Conservation (phyloP, 129 eudicot genomes). For the Logfia minima region DNA sequence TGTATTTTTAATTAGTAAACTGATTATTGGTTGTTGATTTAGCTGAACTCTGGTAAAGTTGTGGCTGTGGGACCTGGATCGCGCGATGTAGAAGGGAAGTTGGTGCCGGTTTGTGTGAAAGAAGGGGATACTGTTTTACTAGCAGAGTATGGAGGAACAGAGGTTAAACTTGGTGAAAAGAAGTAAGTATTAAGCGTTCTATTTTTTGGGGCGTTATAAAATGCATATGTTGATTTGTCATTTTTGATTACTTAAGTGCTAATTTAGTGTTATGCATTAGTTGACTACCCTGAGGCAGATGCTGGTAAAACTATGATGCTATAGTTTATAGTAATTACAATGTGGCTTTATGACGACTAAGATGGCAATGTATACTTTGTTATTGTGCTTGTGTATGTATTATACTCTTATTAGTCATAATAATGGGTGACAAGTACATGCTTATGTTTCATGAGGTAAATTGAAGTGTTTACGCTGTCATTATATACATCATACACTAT, state of each 20-base stretch:
- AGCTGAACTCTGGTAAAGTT: constrained; percentile 83
- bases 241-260: too few species aligned
- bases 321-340: too few species aligned
- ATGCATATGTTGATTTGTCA: background rate
- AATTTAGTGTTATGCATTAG: too few species aligned
- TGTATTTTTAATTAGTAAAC: background rate
- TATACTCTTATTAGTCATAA: too few species aligned
- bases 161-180: constrained; percentile 69
- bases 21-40: background rate
- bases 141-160: constrained; percentile 75
- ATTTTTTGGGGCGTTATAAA: background rate
- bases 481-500: too few species aligned
- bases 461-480: background rate
- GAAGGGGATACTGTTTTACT: constrained; percentile 72
- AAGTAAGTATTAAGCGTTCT: constrained; percentile 43
- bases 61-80: constrained; percentile 73
- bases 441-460: background rate
- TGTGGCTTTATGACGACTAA: background rate
- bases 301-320: too few species aligned
- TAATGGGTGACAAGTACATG: background rate
- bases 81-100: constrained; percentile 50
- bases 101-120: constrained; percentile 59
- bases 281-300: background rate
- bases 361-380: background rate
- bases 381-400: background rate